Evolutionary conservation across 2,329 filamentous ascomycete species (phyloP).

Genomic region (Fusarium pseudoanthophilum): DNA sequence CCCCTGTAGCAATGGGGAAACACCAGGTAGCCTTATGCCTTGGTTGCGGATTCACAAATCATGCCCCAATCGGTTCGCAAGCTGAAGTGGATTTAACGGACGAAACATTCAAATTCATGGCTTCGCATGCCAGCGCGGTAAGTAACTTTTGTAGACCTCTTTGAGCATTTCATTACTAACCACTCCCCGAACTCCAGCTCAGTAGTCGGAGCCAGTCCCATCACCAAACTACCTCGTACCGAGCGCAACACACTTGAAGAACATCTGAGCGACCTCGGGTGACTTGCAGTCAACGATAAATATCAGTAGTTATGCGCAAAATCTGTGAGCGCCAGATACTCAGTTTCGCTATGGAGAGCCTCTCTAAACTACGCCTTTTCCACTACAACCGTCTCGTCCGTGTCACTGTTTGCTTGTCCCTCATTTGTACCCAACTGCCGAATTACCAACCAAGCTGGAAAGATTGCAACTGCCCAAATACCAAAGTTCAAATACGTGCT

Average conservation of each 20-base stretch:
- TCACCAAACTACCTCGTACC: rapidly evolving
- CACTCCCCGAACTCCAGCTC: rapidly evolving
- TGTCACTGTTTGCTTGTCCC: not conserved
- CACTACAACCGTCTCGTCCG: not conserved
- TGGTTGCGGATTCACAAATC: too few species aligned
- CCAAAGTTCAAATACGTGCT: constrained; percentile 74
- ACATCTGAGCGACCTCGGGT: rapidly evolving
- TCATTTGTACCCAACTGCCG: not conserved
- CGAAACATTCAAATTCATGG: too few species aligned
- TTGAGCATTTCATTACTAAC: not conserved
- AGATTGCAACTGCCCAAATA: constrained; percentile 69
- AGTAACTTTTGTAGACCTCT: not conserved
- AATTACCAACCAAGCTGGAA: constrained; percentile 71
- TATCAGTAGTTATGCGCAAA: not conserved
- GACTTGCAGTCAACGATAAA: not conserved
- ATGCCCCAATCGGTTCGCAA: too few species aligned
- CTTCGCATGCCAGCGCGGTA: not conserved
- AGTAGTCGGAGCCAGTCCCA: rapidly evolving
- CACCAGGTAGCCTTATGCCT: too few species aligned
- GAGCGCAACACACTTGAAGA: not conserved
- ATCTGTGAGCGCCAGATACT: rapidly evolving
- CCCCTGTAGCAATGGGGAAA: too few species aligned
- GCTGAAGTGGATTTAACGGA: too few species aligned
- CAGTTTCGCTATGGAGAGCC: not conserved
- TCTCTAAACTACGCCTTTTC: not conserved